A percentile compares a stretch with the other conserved stretches of the same genome.
These are phyloP conservation scores for Pseudogymnoascus sp. DNA, from an alignment of 2,329 filamentous ascomycete species.

Conservation along the genomic window DNA sequence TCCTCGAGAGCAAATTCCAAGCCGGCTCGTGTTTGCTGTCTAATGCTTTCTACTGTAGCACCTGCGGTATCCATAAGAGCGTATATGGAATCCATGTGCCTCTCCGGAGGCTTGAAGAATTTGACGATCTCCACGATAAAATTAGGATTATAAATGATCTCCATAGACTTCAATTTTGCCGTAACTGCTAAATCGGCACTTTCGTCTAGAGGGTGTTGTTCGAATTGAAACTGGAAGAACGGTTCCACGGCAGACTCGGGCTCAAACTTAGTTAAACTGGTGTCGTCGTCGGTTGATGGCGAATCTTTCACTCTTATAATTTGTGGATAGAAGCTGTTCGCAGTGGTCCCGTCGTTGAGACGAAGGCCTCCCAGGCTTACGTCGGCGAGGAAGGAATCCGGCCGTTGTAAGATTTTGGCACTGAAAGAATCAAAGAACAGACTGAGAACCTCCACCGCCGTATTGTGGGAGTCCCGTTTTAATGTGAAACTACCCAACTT, in stretches of 20 bases:
- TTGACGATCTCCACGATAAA: conserved; percentile 85
- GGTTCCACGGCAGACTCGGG: conserved; percentile 53
- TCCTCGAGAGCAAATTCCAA: conserved; percentile 95
- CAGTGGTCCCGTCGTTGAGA: conserved; percentile 91
- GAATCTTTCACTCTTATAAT: conserved; percentile 94
- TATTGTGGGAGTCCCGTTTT: conserved; percentile 74
- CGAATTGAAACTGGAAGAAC: conserved; percentile 87
- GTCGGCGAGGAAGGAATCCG: conserved; percentile 83
- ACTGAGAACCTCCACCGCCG: conserved; percentile 73
- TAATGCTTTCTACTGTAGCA: conserved; percentile 87
- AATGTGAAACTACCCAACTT: conserved; percentile 94
- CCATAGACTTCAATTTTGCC: conserved; percentile 87
- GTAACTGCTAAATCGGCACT: conserved; percentile 86
- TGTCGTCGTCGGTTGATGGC: conserved; percentile 39
- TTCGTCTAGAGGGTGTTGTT: conserved; percentile 89
- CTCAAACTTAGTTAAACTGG: conserved; percentile 31
- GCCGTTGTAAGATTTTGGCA: conserved; percentile 80
- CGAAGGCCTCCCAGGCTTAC: conserved; percentile 86
- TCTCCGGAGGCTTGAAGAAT: conserved; percentile 93
- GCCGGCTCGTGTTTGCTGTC: conserved; percentile 91
- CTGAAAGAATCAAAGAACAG: conserved; percentile 92
- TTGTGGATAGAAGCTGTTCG: conserved; percentile 84
- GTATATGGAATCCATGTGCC: conserved; percentile 97
- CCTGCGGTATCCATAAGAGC: conserved; percentile 94
- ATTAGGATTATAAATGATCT: conserved; percentile 95